A percentile compares a stretch with the other conserved stretches of the same genome.
Conservation (phyloP, 345 rosid species). For the Durio zibethinus region DNA sequence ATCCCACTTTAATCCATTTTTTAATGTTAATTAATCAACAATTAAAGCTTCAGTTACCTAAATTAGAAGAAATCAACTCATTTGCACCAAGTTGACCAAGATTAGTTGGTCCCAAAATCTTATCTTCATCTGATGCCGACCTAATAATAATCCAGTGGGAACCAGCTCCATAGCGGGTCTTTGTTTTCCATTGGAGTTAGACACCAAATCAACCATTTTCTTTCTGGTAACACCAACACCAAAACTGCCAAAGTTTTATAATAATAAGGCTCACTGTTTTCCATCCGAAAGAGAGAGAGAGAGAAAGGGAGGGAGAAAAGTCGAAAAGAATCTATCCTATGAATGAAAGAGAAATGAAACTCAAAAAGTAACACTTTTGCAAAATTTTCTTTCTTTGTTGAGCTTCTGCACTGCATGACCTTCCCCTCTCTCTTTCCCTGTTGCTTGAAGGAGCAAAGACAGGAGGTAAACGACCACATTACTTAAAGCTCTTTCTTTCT, state of each 20-base stretch:
- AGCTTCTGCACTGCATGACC: slow-evolving; percentile 4
- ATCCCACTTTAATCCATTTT: background rate
- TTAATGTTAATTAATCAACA: background rate
- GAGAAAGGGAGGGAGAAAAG: background rate
- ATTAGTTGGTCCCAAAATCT: background rate
- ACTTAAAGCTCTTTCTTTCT: background rate
- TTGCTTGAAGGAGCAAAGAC: slow-evolving; percentile 13
- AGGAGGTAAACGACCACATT: slow-evolving; percentile 14
- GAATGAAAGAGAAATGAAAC: slow-evolving; percentile 13
- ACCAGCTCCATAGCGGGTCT: background rate
- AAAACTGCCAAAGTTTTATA: slow-evolving; percentile 23
- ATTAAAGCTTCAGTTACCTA: background rate
- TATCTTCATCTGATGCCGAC: slow-evolving; percentile 5
- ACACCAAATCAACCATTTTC: slow-evolving; percentile 40
- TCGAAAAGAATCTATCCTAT: slow-evolving; percentile 30
- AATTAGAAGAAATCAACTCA: background rate
- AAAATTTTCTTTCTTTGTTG: slow-evolving; percentile 14
- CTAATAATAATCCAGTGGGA: slow-evolving; percentile 27
- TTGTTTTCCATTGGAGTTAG: slow-evolving; percentile 35
- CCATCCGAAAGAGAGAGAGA: slow-evolving; percentile 8
- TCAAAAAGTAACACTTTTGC: background rate
- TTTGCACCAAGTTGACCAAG: slow-evolving; percentile 3
- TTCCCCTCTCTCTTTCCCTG: slow-evolving; percentile 7
- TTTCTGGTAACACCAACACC: slow-evolving; percentile 22
- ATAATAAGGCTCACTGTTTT: slow-evolving; percentile 5